Evolutionary conservation across 108 stramenopile species (phyloP).

Genomic region (Discostella pseudostelligera): DNA sequence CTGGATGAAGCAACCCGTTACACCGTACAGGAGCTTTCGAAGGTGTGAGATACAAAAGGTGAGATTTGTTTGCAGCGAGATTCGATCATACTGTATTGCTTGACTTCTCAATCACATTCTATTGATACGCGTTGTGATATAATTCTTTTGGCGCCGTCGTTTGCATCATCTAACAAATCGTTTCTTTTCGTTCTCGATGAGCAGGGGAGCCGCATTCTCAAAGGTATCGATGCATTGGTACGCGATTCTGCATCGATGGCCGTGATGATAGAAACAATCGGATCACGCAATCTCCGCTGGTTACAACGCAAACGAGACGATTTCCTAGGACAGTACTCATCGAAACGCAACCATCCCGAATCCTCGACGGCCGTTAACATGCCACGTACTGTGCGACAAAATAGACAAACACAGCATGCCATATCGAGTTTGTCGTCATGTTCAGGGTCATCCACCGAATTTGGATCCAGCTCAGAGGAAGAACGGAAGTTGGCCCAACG

Average conservation of each 20-base stretch:
- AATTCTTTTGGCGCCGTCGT: conserved; percentile 13
- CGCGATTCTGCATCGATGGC: conserved; percentile 79
- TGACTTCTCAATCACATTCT: not conserved
- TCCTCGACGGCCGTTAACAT: conserved; percentile 14
- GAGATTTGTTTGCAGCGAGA: too few relatives aligned
- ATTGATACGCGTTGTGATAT: too few relatives aligned
- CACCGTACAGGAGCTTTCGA: conserved; percentile 83
- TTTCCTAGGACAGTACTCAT: conserved; percentile 49
- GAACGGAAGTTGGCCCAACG: conserved; percentile 24
- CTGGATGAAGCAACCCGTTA: conserved; percentile 85
- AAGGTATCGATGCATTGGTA: conserved; percentile 76
- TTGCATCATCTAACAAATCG: conserved; percentile 38
- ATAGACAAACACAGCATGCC: conserved; percentile 61
- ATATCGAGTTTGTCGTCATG: conserved; percentile 77
- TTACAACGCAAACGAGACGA: conserved; percentile 77
- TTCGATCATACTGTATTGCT: too few relatives aligned
- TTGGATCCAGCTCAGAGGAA: conserved; percentile 10
- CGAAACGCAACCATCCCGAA: conserved; percentile 6
- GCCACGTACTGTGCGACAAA: conserved; percentile 53
- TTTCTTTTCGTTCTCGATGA: conserved; percentile 21
- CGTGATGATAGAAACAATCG: conserved; percentile 85
- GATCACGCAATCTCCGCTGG: conserved; percentile 76
- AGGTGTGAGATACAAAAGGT: conserved; percentile 79
- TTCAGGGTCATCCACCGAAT: conserved; percentile 61
- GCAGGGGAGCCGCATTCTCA: conserved; percentile 77